These are phyloP conservation scores for Skeletonema tropicum DNA, from an alignment of 108 stramenopile genomes.

Conservation along the genomic window DNA sequence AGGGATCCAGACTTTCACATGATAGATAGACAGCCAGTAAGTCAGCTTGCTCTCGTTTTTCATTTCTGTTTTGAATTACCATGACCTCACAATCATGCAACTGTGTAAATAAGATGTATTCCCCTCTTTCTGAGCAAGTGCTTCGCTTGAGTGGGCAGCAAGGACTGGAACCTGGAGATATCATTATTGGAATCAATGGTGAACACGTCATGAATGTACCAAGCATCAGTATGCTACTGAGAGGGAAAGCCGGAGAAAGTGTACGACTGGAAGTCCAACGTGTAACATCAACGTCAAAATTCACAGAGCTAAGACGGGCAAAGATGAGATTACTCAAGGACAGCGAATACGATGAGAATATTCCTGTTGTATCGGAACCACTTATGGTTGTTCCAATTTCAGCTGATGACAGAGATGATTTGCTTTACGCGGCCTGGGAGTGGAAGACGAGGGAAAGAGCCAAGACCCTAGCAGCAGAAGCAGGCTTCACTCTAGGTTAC, in stretches of 20 bases:
- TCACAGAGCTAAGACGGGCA: not conserved
- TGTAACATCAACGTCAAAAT: constrained; percentile 32
- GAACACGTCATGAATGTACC: constrained; percentile 73
- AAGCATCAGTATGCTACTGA: constrained; percentile 67
- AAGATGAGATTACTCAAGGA: constrained; percentile 23
- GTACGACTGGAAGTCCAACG: constrained; percentile 72
- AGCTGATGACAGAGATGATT: constrained; percentile 34
- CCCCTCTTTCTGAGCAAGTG: constrained; percentile 58
- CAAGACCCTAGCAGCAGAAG: constrained; percentile 50
- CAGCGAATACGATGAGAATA: constrained; percentile 22
- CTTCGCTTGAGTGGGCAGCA: constrained; percentile 61
- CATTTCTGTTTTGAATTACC: too few relatives aligned
- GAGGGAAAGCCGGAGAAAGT: constrained; percentile 56
- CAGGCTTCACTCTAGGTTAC: constrained; percentile 73
- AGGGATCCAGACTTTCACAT: constrained; percentile 72
- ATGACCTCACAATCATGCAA: too few relatives aligned
- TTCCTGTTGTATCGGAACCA: constrained; percentile 7
- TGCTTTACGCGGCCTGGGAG: constrained; percentile 74
- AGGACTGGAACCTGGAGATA: constrained; percentile 70
- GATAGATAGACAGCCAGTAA: constrained; percentile 38
- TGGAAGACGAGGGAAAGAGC: constrained; percentile 66
- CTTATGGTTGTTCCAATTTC: constrained; percentile 63
- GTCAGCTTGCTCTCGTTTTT: too few relatives aligned
- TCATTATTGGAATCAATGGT: constrained; percentile 75
- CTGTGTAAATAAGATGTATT: constrained; percentile 46